Evolutionary conservation across 2,329 filamentous ascomycete genomes (phyloP), one percentile per base, ranked within the genome.

Genomic region (Parafenestella ontariensis): DNA sequence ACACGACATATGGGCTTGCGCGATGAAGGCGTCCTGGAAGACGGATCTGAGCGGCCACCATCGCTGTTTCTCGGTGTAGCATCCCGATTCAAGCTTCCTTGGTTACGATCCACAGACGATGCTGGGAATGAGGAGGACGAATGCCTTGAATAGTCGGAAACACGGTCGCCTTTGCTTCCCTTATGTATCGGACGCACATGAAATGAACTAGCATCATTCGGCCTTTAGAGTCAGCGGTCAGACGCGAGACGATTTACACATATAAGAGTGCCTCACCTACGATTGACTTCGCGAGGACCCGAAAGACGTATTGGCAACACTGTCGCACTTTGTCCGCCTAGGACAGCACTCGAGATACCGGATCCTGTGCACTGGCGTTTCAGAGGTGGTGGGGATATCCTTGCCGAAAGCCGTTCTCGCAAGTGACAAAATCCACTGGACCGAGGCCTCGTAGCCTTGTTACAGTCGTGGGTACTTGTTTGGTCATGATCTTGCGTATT

Each of bases 301-400:
- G 28, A 7, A 18, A 21, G 11, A n/a, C 23, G 37, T 13, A 28
- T n/a, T 5, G 33, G 29, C 18, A 29, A 11, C 20, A 13, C 42
- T 21, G 24, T 40, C 10, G 40, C 21, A 8, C 24, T 49, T 36
- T 29, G 8, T 8, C 18, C 5, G 3, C 46, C 21, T 34, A 3
- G 3, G n/a, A 24, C 8, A 15, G 46, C 17, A 29, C 8, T 18
- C 15, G 24, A 15, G 15, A 7, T 20, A 5, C 36, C 40, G 29
- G 41, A 39, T 34, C 28, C 43, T 29, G 46, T 52, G 20, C 64
- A 60, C 41, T 59, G 60, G 29, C 66, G 64, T 46, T 62, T 69
- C 31, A 67, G 36, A 20, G 62, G 68, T 3, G 66, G 68, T 21
- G 68, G 68, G 33, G 68, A 69, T 56, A 70, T 65, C 23, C 24